Conservation (phyloP, 1,284 basidiomycete genomes). For the Puccinia triticina region DNA sequence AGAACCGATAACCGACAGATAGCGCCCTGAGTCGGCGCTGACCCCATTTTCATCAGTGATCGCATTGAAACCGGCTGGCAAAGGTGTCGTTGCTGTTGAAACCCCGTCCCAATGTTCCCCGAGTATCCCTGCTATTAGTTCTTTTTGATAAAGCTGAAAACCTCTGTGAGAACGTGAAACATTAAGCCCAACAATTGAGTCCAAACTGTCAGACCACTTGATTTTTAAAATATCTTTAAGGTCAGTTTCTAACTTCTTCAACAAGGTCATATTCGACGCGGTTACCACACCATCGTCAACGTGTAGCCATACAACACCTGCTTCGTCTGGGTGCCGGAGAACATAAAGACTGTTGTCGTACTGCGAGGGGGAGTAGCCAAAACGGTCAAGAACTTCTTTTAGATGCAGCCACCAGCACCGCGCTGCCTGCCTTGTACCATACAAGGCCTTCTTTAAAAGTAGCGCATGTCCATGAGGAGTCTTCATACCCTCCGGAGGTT, state of each 20-base stretch:
- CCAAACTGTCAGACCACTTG: background rate
- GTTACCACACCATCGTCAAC: background rate
- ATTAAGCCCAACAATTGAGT: constrained; percentile 20
- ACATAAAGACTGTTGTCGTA: background rate
- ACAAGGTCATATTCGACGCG: background rate
- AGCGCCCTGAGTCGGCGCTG: background rate
- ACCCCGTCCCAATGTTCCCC: background rate
- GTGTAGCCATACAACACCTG: constrained; percentile 21
- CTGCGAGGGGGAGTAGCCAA: background rate
- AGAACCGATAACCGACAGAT: background rate
- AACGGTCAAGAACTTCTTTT: background rate
- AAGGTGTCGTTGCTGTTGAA: background rate
- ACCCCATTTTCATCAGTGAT: background rate
- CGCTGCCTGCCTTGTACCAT: constrained; percentile 9
- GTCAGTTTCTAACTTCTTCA: background rate
- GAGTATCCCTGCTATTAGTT: background rate
- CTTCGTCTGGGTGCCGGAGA: background rate
- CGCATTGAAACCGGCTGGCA: background rate
- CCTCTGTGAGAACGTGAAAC: background rate
- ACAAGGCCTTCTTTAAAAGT: background rate
- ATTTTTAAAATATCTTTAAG: background rate
- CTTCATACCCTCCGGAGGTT: background rate
- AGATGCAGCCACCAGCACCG: constrained; percentile 3
- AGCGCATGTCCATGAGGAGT: background rate
- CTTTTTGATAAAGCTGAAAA: background rate